Percentiles rank a stretch among this genome's conserved stretches.
phyloP scores from a whole-genome alignment of 2,329 filamentous ascomycete species.

The Cercospora sesami region DNA sequence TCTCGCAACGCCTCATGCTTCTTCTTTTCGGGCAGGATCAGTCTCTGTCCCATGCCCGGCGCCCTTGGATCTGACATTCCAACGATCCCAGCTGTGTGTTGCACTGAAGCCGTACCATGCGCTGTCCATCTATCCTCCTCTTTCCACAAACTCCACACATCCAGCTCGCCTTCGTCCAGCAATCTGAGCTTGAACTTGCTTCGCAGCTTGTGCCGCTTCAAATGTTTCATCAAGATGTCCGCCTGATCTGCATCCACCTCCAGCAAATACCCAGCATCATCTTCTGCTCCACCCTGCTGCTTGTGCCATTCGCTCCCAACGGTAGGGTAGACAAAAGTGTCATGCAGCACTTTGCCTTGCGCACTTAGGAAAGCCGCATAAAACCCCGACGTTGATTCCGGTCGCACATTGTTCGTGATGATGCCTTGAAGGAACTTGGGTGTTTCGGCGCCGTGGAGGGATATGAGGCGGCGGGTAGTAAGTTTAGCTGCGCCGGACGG shows the following conservation, averaged over 20 bases:
- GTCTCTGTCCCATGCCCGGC: constrained; percentile 40
- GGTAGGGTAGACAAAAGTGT: constrained; percentile 83
- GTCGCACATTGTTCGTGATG: constrained; percentile 70
- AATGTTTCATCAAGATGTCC: constrained; percentile 63
- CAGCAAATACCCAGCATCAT: constrained; percentile 66
- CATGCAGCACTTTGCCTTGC: constrained; percentile 75
- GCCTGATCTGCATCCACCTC: constrained; percentile 76
- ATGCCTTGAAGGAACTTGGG: constrained; percentile 85
- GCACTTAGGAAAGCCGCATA: constrained; percentile 88
- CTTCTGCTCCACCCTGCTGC: constrained; percentile 25
- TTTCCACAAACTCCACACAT: constrained; percentile 75
- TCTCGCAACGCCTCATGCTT: constrained; percentile 33
- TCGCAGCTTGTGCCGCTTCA: constrained; percentile 83
- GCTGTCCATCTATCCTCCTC: constrained; percentile 47
- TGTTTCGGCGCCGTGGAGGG: constrained; percentile 75
- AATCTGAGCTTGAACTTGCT: constrained; percentile 71
- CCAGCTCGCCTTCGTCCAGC: constrained; percentile 63
- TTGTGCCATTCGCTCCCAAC: constrained; percentile 38
- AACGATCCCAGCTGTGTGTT: constrained; percentile 35
- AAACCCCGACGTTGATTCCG: constrained; percentile 55
- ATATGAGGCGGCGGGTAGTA: constrained; percentile 74
- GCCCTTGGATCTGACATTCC: constrained; percentile 43
- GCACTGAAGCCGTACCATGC: constrained; percentile 24
- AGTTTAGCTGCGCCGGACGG: constrained; percentile 58
- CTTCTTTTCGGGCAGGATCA: constrained; percentile 38